Evolutionary conservation across 768 basidiomycete genomes (phyloP), one percentile per base, ranked within the genome.

Genomic region (Lactifluus subvellereus): DNA sequence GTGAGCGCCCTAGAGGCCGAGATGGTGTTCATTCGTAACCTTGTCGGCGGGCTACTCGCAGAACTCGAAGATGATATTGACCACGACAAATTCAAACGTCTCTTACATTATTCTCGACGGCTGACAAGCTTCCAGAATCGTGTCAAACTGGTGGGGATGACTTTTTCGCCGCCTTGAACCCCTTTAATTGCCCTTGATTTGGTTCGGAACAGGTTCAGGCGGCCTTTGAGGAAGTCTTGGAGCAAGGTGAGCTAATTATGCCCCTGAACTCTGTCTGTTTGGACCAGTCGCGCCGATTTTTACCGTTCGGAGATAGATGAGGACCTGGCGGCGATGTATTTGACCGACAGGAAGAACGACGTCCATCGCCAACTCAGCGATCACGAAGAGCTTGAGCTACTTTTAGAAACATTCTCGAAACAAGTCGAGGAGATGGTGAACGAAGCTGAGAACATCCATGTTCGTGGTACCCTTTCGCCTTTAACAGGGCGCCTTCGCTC

Each of bases 401-500:
- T 98, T 20, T 77, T 98, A n/a, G 96, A 98, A 72, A 90, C 89
- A 9, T 97, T 97, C 74, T 84, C 88, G 33, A 98, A 98, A 73
- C 96, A 98, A 73, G 94, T 96, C 0, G 95, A 97, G 73, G 94
- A 97, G 77, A 91, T 97, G 56, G 93, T 94, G 4, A 94, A 89
- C 66, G 94, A 98, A 74, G 88, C 91, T 4, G 90, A 92, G 72
- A 92, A 82, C 63, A 93, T 88, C 4, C 85, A 92, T 71, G 91
- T 91, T 69, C 59, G 78, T 72, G 27, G 40, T 57, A 54, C 48
- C 33, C 14, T 6, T 54, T 45, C 22, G 18, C 48, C 55, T 30
- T 27, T 16, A 32, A 22, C 18, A 33, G 48, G 14, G 4, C n/a
- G 0, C 43, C 33, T 16, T 43, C 16, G 13, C 48, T 45, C 47